These are phyloP conservation scores for Rhizopus stolonifer DNA, from an alignment of 371 early-diverging fungal genomes.

Conservation along the genomic window DNA sequence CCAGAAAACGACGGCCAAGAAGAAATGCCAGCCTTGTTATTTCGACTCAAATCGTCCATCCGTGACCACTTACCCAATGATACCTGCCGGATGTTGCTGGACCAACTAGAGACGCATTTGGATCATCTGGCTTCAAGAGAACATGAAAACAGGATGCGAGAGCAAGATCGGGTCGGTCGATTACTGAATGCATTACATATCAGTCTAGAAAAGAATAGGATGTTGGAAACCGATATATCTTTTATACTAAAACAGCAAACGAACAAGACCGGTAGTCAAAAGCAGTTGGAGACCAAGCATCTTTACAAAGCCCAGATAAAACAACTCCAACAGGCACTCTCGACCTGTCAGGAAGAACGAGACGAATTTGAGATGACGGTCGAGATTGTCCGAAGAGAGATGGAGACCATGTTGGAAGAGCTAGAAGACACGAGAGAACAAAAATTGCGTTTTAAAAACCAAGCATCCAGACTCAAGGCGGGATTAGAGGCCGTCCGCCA, in stretches of 20 bases:
- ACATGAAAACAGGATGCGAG: conserved; percentile 3
- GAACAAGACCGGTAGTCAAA: background rate
- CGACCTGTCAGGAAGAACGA: conserved; percentile 18
- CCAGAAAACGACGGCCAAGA: too few relatives aligned
- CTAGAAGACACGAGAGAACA: conserved; percentile 25
- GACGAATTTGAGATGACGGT: conserved; percentile 23
- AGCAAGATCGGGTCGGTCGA: conserved; percentile 7
- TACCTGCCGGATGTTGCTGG: background rate
- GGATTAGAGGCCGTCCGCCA: conserved; percentile 18
- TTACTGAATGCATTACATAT: conserved; percentile 13
- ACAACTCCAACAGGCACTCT: conserved; percentile 1
- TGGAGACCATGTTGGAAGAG: conserved; percentile 27
- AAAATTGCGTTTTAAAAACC: conserved; percentile 16
- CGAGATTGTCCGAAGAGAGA: conserved; percentile 22
- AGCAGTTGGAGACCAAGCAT: background rate
- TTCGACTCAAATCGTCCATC: conserved; percentile 8
- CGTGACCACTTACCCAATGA: background rate
- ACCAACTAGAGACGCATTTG: conserved; percentile 3
- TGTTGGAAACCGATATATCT: conserved; percentile 11
- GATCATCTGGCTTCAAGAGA: background rate
- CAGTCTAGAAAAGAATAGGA: conserved; percentile 8
- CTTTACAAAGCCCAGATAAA: conserved; percentile 5
- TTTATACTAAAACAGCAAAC: conserved; percentile 7
- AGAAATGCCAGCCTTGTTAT: background rate
- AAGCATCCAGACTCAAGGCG: conserved; percentile 17